A percentile compares a stretch with the other conserved stretches of the same genome.
Conservation (phyloP, 2,329 filamentous ascomycete species). For the Aspergillus sp. region DNA sequence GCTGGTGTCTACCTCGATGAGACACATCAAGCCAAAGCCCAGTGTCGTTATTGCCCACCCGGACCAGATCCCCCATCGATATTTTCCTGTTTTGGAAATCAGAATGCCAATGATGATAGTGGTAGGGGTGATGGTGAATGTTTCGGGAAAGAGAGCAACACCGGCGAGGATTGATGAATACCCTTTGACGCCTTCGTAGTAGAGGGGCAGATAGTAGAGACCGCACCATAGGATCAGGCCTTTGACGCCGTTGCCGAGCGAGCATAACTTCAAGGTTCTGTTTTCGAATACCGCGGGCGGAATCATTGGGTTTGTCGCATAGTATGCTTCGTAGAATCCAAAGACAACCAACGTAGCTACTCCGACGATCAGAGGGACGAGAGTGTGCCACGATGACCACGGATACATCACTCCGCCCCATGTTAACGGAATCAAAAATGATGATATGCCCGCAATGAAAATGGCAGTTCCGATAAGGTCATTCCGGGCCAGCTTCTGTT, state of each 20-base stretch:
- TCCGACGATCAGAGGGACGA: constrained; percentile 25
- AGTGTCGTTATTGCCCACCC: constrained; percentile 58
- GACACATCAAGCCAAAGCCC: constrained; percentile 47
- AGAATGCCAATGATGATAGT: constrained; percentile 44
- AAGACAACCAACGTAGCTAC: constrained; percentile 7
- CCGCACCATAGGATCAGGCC: constrained; percentile 39
- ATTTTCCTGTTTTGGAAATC: constrained; percentile 52
- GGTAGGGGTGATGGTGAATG: constrained; percentile 58
- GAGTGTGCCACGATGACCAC: constrained; percentile 25
- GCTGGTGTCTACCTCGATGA: constrained; percentile 36
- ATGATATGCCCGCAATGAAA: constrained; percentile 20
- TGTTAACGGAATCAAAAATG: constrained; percentile 26
- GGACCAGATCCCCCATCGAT: constrained; percentile 55
- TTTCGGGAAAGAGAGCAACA: constrained; percentile 56
- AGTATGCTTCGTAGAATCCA: constrained; percentile 7
- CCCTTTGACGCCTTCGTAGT: constrained; percentile 42
- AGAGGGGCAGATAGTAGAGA: constrained; percentile 51
- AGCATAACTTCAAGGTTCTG: constrained; percentile 29
- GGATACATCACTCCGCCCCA: constrained; percentile 25
- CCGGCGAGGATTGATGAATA: constrained; percentile 51
- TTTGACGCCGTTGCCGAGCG: constrained; percentile 34
- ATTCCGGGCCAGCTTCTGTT: constrained; percentile 11
- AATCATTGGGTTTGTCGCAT: constrained; percentile 23
- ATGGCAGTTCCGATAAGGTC: constrained; percentile 27
- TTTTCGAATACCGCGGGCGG: constrained; percentile 41